These are phyloP conservation scores for Epichloe gansuensis DNA, from an alignment of 2,329 filamentous ascomycete genomes.

Conservation along the genomic window DNA sequence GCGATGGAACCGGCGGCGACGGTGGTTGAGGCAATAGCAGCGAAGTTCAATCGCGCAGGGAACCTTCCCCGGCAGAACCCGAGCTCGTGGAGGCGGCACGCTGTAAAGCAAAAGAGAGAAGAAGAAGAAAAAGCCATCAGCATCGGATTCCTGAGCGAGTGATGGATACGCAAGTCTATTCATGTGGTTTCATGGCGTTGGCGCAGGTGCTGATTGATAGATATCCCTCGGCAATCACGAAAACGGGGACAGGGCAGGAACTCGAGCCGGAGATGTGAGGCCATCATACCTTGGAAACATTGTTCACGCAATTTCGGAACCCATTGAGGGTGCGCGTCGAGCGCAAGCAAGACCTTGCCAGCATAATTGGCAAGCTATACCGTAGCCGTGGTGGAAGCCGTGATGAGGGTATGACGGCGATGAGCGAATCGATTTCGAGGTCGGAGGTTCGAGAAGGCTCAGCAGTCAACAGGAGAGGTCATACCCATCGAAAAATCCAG, in stretches of 20 bases:
- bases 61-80: conserved; percentile 55
- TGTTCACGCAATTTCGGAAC: conserved; percentile 60
- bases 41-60: conserved; percentile 75
- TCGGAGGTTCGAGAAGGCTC: conserved; percentile 27
- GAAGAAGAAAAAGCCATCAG: conserved; percentile 26
- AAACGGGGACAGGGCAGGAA: not conserved
- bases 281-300: conserved; percentile 58
- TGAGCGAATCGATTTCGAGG: conserved; percentile 24
- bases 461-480: conserved; percentile 25
- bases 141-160: conserved; percentile 13
- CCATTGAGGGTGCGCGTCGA: conserved; percentile 75
- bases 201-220: conserved; percentile 14
- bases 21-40: conserved; percentile 75
- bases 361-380: conserved; percentile 55
- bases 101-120: conserved; percentile 22
- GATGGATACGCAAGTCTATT: conserved; percentile 16
- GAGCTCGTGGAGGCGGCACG: conserved; percentile 63
- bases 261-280: conserved; percentile 17
- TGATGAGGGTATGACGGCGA: conserved; percentile 24
- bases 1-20: conserved; percentile 80
- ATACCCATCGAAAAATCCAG: conserved; percentile 26
- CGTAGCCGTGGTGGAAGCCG: conserved; percentile 25
- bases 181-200: conserved; percentile 13
- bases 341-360: conserved; percentile 85
- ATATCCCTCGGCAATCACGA: conserved; percentile 17